Percentiles rank a stretch among this genome's conserved stretches.
These are phyloP conservation scores for Xanthoconium separans DNA, from an alignment of 1,284 basidiomycete genomes.

Conservation along the genomic window DNA sequence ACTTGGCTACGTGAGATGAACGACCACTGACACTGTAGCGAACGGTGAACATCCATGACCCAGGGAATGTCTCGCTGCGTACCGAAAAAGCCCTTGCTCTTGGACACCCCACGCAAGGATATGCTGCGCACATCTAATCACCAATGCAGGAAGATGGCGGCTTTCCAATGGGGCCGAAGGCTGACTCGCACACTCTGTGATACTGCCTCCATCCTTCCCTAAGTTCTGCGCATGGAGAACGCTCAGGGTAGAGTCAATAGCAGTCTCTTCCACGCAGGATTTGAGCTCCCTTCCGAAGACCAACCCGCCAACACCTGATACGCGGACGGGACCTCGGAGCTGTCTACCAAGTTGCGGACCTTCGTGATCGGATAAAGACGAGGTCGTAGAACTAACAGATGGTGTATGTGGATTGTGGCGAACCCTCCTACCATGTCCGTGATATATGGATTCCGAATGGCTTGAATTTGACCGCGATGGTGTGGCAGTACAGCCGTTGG, in stretches of 20 bases:
- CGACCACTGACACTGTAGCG: slow-evolving; percentile 66
- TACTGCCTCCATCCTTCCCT: slow-evolving; percentile 15
- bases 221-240: slow-evolving; percentile 18
- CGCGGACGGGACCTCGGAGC: slow-evolving; percentile 52
- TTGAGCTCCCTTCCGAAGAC: slow-evolving; percentile 66
- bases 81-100: slow-evolving; percentile 85
- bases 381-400: slow-evolving; percentile 51
- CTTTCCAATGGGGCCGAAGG: slow-evolving; percentile 45
- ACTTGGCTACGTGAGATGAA: slow-evolving; percentile 68
- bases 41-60: slow-evolving; percentile 11
- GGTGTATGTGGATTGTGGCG: slow-evolving; percentile 58
- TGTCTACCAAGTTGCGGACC: slow-evolving; percentile 56
- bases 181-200: slow-evolving; percentile 17
- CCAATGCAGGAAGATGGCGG: slow-evolving; percentile 66
- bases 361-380: slow-evolving; percentile 55
- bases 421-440: slow-evolving; percentile 31
- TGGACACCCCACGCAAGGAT: slow-evolving; percentile 75
- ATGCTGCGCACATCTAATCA: slow-evolving; percentile 79
- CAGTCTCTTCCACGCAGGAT: slow-evolving; percentile 61
- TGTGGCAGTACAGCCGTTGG: slow-evolving; percentile 22
- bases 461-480: slow-evolving; percentile 41
- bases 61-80: slow-evolving; percentile 23
- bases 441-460: slow-evolving; percentile 19
- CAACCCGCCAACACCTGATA: slow-evolving; percentile 44
- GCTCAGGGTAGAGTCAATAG: slow-evolving; percentile 35